Percentiles rank a stretch among this genome's conserved stretches.
phyloP scores from a whole-genome alignment of 495 filamentous ascomycete species.

The Ascodesmis nigricans region DNA sequence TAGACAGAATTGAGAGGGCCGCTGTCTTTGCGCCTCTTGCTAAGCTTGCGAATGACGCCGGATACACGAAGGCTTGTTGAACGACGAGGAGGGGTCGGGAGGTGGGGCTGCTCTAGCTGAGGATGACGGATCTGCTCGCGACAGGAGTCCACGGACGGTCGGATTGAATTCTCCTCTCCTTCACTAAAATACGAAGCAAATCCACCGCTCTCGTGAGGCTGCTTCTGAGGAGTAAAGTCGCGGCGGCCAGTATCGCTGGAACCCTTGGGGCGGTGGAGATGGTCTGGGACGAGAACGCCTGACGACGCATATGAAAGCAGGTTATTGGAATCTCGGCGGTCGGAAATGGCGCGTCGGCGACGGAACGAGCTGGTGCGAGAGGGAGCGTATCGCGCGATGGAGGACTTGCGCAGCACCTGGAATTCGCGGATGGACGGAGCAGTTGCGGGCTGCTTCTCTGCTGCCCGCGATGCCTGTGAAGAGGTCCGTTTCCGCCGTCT shows the following conservation, averaged over 20 bases:
- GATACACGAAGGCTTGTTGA: no score
- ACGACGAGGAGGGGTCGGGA: no score
- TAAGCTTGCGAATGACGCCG: conserved; percentile 16
- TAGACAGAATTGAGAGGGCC: conserved; percentile 13
- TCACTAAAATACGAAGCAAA: conserved; percentile 18
- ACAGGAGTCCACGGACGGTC: no score
- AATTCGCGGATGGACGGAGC: no score
- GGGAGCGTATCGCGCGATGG: conserved; percentile 15
- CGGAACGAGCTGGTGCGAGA: conserved; percentile 12
- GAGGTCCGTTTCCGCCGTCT: no score
- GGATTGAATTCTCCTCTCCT: no score
- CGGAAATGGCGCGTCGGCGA: conserved; percentile 11
- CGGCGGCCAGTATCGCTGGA: conserved; percentile 7
- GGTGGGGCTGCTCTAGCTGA: no score
- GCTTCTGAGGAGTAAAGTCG: conserved; percentile 16
- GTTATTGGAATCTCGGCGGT: conserved; percentile 1
- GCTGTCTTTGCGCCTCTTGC: conserved; percentile 8
- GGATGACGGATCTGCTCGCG: no score
- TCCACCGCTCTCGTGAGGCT: conserved; percentile 10
- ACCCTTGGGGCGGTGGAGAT: conserved; percentile 9
- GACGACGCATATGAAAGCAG: conserved; percentile 5
- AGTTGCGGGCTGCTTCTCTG: no score
- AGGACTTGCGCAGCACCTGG: conserved; percentile 16
- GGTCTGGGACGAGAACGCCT: conserved; percentile 6
- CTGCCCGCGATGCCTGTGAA: no score